phyloP scores from a whole-genome alignment of 768 basidiomycete genomes.

The Dentipellis fragilis region DNA sequence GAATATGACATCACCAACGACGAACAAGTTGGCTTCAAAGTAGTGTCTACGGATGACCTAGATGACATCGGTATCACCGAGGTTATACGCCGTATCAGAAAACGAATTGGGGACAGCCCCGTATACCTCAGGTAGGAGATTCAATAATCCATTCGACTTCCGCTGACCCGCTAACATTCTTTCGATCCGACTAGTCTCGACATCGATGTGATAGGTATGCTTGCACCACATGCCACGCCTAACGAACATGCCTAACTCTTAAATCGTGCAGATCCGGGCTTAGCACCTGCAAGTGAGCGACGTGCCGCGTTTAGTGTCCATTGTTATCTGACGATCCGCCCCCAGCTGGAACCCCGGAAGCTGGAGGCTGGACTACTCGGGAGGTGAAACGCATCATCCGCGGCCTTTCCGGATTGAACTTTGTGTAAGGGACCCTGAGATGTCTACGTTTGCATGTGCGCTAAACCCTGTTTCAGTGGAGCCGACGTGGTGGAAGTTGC shows the following conservation, averaged over 20 bases:
- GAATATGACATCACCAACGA: conserved; percentile 59
- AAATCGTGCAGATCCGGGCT: conserved; percentile 47
- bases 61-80: conserved; percentile 68
- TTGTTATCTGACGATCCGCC: background rate
- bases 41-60: conserved; percentile 75
- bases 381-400: conserved; percentile 76
- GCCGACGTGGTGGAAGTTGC: conserved; percentile 68
- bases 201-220: conserved; percentile 70
- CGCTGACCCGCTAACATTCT: background rate
- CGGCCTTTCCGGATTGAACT: conserved; percentile 69
- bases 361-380: conserved; percentile 77
- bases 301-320: background rate
- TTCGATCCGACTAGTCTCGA: conserved; percentile 39
- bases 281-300: conserved; percentile 49
- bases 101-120: conserved; percentile 62
- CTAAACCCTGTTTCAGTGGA: conserved; percentile 30
- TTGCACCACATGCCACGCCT: background rate
- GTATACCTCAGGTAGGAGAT: conserved; percentile 55
- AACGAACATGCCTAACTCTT: background rate
- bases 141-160: background rate
- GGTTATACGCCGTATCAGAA: conserved; percentile 61
- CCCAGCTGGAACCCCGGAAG: conserved; percentile 74
- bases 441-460: background rate
- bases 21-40: conserved; percentile 61
- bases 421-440: conserved; percentile 46